phyloP scores from a whole-genome alignment of 768 basidiomycete species.

The Phanerochaete carnosa region DNA sequence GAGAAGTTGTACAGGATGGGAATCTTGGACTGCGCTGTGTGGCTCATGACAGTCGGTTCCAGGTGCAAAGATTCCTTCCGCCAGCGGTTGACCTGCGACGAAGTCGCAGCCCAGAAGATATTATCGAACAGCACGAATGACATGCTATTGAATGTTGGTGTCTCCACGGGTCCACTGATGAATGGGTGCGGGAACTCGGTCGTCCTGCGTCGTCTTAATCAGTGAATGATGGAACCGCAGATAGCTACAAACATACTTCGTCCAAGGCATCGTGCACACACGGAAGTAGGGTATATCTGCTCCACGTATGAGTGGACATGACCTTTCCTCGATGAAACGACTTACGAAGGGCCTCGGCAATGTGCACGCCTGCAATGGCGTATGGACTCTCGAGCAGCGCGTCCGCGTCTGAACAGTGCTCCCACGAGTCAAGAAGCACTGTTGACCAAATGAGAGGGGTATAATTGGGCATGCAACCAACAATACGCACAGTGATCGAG shows the following conservation, averaged over 20 bases:
- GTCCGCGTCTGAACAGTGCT: slow-evolving; percentile 60
- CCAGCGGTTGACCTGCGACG: slow-evolving; percentile 66
- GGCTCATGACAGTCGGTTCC: slow-evolving; percentile 54
- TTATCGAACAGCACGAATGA: slow-evolving; percentile 64
- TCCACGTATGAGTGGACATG: not conserved
- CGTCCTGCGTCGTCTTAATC: too few relatives aligned
- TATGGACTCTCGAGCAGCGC: slow-evolving; percentile 65
- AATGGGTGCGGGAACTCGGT: slow-evolving; percentile 64
- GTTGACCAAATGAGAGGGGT: not conserved
- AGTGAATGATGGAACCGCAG: too few relatives aligned
- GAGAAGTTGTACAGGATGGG: slow-evolving; percentile 69
- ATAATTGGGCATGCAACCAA: not conserved
- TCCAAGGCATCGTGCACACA: slow-evolving; percentile 63
- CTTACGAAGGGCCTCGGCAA: slow-evolving; percentile 61
- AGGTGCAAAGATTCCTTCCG: slow-evolving; percentile 48
- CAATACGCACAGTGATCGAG: slow-evolving; percentile 49
- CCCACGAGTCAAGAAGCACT: slow-evolving; percentile 64
- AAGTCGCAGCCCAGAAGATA: slow-evolving; percentile 66
- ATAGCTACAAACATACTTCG: slow-evolving; percentile 37
- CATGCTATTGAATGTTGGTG: slow-evolving; percentile 58
- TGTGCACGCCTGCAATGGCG: slow-evolving; percentile 70
- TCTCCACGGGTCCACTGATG: slow-evolving; percentile 58
- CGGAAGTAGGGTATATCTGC: slow-evolving; percentile 63
- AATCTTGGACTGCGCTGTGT: slow-evolving; percentile 56
- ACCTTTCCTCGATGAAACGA: slow-evolving; percentile 12